Base-by-base conservation (phyloP, 2,329 filamentous ascomycete genomes). In the Calonectria ilicicola region DNA sequence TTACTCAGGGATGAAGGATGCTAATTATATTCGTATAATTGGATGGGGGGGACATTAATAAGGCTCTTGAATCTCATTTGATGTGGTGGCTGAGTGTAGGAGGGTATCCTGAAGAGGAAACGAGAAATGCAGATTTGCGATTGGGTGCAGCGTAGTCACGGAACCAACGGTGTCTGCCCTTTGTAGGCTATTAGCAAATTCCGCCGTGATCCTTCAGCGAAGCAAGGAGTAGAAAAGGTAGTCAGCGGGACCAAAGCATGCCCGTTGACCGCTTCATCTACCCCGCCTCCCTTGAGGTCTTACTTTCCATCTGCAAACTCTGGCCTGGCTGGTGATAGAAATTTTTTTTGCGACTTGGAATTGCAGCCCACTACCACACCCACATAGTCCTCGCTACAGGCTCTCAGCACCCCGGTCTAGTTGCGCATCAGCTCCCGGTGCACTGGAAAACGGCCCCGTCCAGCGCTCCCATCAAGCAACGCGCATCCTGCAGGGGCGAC, bases 401-500 rank as follows among this genome's bases (percentile, higher is more conserved):
- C 38, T 27, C 23, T 63, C 40, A 44, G 10, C 23, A 46, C 58
- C 58, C 58, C 40, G 58, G 40, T 44, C 58, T 63, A 63, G 58
- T 27, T 29, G 38, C 19, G 38, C 58, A 44, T 63, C 38, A 40
- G 58, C 21, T 63, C 40, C 40, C 35, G 29, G 9, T 46, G 49
- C 65, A 40, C 51, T 67, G 40, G 38, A 51, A 66, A 67, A 44
- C 46, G 44, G 56, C 27, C 23, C 42, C 44, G 26, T 21, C 32
- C 32, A 23, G 66, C 60, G 63, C 15, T 40, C 27, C 63, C 63
- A 44, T 62, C 38, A 40, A 46, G 65, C 47, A 47, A 65, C 66
- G 49, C 67, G 70, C 70, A 35, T 46, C 56, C 56, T 73, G 65
- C 70, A 73, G 70, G 70, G 69, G 70, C 60, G 44, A 67, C 62